Conservation (phyloP, 306 rosid genomes). For the Corylus avellana region DNA sequence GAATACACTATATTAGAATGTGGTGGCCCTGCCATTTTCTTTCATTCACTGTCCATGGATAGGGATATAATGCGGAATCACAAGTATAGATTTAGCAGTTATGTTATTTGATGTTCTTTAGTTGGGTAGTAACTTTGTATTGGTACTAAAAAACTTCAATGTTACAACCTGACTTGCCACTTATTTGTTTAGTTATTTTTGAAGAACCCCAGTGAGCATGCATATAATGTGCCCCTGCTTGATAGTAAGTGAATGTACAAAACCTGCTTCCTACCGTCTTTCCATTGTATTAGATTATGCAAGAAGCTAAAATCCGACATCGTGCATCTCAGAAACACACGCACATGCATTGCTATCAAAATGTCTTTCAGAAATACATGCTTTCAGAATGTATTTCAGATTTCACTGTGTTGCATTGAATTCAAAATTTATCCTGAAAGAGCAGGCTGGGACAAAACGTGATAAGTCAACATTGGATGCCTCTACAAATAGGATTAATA, state of each 20-base stretch:
- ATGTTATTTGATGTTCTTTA: neutral
- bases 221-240: neutral
- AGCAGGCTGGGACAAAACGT: slow-evolving; percentile 85
- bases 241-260: neutral
- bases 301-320: neutral
- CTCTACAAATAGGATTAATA: slow-evolving; percentile 61
- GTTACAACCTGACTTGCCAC: neutral
- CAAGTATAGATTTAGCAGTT: neutral
- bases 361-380: neutral
- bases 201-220: neutral
- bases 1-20: neutral
- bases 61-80: neutral
- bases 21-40: neutral
- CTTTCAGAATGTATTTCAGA: slow-evolving; percentile 2
- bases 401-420: neutral
- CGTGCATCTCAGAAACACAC: neutral
- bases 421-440: slow-evolving; percentile 36
- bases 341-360: neutral
- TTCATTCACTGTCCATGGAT: neutral
- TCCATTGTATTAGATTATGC: neutral
- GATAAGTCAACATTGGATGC: slow-evolving; percentile 70
- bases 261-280: neutral
- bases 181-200: neutral
- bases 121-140: neutral
- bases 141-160: neutral